phyloP scores from a whole-genome alignment of 2,329 filamentous ascomycete genomes.

The Myotisia sp. region DNA sequence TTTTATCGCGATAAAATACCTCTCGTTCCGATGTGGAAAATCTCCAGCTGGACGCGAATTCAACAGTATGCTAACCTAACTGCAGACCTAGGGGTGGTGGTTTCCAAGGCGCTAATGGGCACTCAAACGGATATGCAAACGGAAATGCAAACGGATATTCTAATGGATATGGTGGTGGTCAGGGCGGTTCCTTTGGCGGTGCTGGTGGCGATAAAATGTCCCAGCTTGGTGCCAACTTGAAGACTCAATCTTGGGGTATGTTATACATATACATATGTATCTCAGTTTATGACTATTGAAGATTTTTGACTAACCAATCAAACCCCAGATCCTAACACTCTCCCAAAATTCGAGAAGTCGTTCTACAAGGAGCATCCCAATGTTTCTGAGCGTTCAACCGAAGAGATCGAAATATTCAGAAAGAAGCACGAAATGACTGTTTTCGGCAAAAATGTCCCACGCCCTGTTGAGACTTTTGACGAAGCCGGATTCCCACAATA shows the following conservation, averaged over 20 bases:
- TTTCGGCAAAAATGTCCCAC: slow-evolving; percentile 66
- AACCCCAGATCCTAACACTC: slow-evolving; percentile 51
- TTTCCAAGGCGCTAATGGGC: slow-evolving; percentile 10
- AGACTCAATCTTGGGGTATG: slow-evolving; percentile 80
- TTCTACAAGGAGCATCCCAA: slow-evolving; percentile 94
- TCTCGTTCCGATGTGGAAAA: not conserved
- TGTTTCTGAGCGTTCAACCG: slow-evolving; percentile 57
- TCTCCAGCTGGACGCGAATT: not conserved
- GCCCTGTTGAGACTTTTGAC: slow-evolving; percentile 92
- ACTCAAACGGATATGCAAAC: slow-evolving; percentile 39
- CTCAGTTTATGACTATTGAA: slow-evolving; percentile 2
- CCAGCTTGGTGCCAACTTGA: slow-evolving; percentile 72
- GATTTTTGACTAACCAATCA: slow-evolving; percentile 16
- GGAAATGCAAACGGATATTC: slow-evolving; percentile 32
- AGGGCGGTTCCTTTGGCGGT: slow-evolving; percentile 21
- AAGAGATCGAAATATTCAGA: slow-evolving; percentile 80
- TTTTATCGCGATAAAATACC: not conserved
- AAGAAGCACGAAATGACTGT: slow-evolving; percentile 72
- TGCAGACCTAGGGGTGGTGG: slow-evolving; percentile 17
- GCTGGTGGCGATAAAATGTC: slow-evolving; percentile 88
- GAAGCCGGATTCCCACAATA: slow-evolving; percentile 95
- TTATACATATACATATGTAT: slow-evolving; percentile 13
- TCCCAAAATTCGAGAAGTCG: slow-evolving; percentile 97
- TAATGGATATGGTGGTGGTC: slow-evolving; percentile 30
- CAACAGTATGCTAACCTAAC: slow-evolving; percentile 10